Percentiles rank a stretch among this genome's conserved stretches.
These are phyloP conservation scores for Russula sp. DNA, from an alignment of 768 basidiomycete genomes.

Conservation along the genomic window DNA sequence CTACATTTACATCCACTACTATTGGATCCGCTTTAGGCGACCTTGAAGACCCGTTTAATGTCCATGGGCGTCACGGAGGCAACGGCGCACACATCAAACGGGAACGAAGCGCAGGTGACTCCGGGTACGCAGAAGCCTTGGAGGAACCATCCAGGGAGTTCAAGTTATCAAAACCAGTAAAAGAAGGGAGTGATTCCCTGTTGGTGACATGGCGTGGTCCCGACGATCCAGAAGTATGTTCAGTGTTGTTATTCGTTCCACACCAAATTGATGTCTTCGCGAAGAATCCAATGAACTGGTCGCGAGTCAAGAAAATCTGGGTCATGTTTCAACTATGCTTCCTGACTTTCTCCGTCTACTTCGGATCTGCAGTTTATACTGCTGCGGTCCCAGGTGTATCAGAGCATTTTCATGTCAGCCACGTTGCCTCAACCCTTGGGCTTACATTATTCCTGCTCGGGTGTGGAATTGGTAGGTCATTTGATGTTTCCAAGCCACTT, in stretches of 20 bases:
- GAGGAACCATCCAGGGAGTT: neutral
- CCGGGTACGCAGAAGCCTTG: neutral
- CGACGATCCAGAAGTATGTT: slow-evolving; percentile 26
- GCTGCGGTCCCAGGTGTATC: slow-evolving; percentile 34
- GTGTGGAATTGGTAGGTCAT: slow-evolving; percentile 30
- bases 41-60: slow-evolving; percentile 12
- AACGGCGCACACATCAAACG: neutral
- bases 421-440: slow-evolving; percentile 36
- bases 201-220: slow-evolving; percentile 35
- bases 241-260: neutral
- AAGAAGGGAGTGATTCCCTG: slow-evolving; percentile 26
- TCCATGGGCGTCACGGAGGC: neutral
- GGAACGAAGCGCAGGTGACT: neutral
- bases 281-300: slow-evolving; percentile 35
- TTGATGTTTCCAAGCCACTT: neutral
- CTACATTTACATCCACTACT: slow-evolving; percentile 16
- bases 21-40: slow-evolving; percentile 9
- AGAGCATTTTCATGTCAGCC: slow-evolving; percentile 34
- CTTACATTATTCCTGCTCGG: slow-evolving; percentile 34
- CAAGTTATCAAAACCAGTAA: neutral
- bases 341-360: slow-evolving; percentile 39
- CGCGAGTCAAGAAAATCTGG: slow-evolving; percentile 34
- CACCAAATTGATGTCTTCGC: neutral
- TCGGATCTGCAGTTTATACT: slow-evolving; percentile 39
- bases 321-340: slow-evolving; percentile 38